These are phyloP conservation scores for Aaosphaeria pasadenensis DNA, from an alignment of 2,329 filamentous ascomycete species.

Conservation along the genomic window DNA sequence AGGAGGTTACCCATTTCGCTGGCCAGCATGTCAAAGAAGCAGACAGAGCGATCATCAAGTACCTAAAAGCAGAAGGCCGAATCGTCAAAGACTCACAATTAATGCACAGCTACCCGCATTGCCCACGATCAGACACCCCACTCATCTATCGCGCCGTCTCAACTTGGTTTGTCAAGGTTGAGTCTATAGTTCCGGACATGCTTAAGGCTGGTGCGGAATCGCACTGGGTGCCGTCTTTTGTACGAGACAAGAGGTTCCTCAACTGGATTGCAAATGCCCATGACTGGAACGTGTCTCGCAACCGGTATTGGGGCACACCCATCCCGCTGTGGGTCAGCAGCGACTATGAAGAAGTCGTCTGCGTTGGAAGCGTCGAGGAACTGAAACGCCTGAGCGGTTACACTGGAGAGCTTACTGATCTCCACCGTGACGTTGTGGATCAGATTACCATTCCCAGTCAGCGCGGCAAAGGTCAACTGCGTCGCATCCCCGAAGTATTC, in stretches of 20 bases:
- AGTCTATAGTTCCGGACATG: conserved; percentile 82
- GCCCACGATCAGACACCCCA: conserved; percentile 87
- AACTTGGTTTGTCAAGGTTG: conserved; percentile 91
- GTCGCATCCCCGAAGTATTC: conserved; percentile 82
- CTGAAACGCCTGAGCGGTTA: conserved; percentile 82
- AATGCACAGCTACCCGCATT: conserved; percentile 89
- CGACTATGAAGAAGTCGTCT: conserved; percentile 81
- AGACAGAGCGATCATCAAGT: conserved; percentile 89
- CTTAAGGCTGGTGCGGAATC: conserved; percentile 84
- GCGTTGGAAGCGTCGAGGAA: conserved; percentile 80
- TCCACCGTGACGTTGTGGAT: conserved; percentile 91
- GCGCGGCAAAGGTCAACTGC: conserved; percentile 78
- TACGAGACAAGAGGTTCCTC: conserved; percentile 87
- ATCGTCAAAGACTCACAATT: conserved; percentile 83
- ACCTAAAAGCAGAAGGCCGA: conserved; percentile 73
- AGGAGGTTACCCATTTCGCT: conserved; percentile 73
- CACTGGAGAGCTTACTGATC: conserved; percentile 74
- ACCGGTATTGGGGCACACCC: conserved; percentile 93
- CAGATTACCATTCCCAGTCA: conserved; percentile 91
- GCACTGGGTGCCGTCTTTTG: conserved; percentile 86
- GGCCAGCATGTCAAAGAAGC: conserved; percentile 89
- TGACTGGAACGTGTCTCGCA: conserved; percentile 94
- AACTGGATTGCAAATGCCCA: conserved; percentile 89
- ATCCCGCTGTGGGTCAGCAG: conserved; percentile 91
- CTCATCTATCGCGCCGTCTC: conserved; percentile 90